phyloP scores from a whole-genome alignment of 2,329 filamentous ascomycete species.

The Calonectria fujianensis region DNA sequence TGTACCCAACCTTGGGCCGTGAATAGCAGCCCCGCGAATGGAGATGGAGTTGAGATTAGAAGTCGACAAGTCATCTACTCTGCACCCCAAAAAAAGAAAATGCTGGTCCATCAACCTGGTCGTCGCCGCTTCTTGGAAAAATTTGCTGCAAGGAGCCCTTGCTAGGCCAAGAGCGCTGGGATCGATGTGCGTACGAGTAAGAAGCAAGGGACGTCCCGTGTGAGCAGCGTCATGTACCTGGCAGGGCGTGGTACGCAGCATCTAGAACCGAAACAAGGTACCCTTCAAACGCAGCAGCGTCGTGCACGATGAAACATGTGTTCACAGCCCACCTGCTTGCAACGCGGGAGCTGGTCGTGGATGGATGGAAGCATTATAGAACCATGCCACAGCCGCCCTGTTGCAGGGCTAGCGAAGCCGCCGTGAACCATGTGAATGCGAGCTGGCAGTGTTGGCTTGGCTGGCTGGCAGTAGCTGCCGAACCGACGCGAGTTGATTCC shows the following conservation, averaged over 20 bases:
- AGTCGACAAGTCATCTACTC: constrained; percentile 35
- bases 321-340: constrained; percentile 23
- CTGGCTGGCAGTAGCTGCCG: constrained; percentile 24
- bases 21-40: constrained; percentile 26
- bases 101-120: constrained; percentile 14
- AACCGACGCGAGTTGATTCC: constrained; percentile 1
- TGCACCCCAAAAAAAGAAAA: constrained; percentile 34
- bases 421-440: constrained; percentile 24
- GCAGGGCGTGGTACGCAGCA: constrained; percentile 14
- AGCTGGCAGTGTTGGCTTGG: constrained; percentile 13
- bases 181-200: constrained; percentile 35
- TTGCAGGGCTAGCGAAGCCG: constrained; percentile 28
- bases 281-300: not conserved
- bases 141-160: constrained; percentile 41
- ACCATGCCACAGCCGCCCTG: constrained; percentile 34
- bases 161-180: constrained; percentile 35
- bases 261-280: constrained; percentile 18
- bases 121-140: constrained; percentile 28
- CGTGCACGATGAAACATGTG: constrained; percentile 15
- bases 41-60: constrained; percentile 28
- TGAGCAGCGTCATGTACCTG: constrained; percentile 20
- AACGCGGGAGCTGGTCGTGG: constrained; percentile 31
- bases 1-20: constrained; percentile 34
- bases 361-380: constrained; percentile 32
- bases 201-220: constrained; percentile 36